These are phyloP conservation scores for Trametes villosa DNA, from an alignment of 768 basidiomycete genomes.

Conservation along the genomic window DNA sequence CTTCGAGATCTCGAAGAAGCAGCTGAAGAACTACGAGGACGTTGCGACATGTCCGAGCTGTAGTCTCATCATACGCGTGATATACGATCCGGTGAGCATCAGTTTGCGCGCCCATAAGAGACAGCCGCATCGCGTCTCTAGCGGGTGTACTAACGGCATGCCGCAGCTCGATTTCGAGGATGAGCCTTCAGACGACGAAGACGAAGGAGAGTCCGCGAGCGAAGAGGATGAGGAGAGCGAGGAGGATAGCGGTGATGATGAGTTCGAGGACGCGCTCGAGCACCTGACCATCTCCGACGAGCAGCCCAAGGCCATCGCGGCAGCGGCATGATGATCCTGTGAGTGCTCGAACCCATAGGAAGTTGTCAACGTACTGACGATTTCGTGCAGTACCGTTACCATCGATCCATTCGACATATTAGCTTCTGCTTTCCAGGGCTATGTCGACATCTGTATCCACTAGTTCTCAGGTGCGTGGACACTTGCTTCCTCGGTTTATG, in stretches of 20 bases:
- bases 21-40: conserved; percentile 89
- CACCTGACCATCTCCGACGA: conserved; percentile 54
- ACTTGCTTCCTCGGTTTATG: neutral
- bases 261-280: conserved; percentile 71
- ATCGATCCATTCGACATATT: neutral
- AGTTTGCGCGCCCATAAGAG: too few species aligned
- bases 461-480: conserved; percentile 15
- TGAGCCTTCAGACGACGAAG: conserved; percentile 55
- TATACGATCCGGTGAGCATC: conserved; percentile 95
- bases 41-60: conserved; percentile 97
- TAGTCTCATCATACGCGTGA: conserved; percentile 87
- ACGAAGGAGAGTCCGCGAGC: conserved; percentile 20
- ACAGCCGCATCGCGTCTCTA: neutral
- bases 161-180: conserved; percentile 83
- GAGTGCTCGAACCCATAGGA: neutral
- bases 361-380: too few species aligned
- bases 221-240: conserved; percentile 46
- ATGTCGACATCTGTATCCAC: conserved; percentile 16
- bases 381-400: too few species aligned
- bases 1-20: conserved; percentile 89
- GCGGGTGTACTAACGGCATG: neutral
- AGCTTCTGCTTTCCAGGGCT: neutral
- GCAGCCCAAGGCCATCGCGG: conserved; percentile 30
- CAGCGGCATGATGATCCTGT: conserved; percentile 27
- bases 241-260: conserved; percentile 42